Conservation (phyloP, 202 grass and related monocot genomes). For the Panicum hallii region DNA sequence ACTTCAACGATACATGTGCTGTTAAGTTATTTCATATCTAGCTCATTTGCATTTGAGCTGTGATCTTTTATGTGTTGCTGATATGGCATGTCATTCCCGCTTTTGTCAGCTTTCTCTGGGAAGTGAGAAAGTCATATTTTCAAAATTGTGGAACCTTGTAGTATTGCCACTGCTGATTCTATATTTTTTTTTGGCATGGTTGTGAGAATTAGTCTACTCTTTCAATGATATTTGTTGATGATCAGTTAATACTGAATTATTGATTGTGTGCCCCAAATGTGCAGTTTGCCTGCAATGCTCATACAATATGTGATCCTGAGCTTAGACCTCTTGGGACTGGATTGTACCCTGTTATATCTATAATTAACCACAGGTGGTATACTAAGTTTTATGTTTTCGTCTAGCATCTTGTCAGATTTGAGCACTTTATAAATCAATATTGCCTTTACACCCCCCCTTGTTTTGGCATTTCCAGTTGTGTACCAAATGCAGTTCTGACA, state of each 20-base stretch:
- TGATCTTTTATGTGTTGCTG: neutral
- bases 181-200: neutral
- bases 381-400: constrained; percentile 32
- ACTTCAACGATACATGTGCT: neutral
- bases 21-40: constrained; percentile 10
- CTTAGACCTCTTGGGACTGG: constrained; percentile 87
- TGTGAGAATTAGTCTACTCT: constrained; percentile 20
- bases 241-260: constrained; percentile 39
- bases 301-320: constrained; percentile 95
- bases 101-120: neutral
- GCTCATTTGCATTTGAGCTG: neutral
- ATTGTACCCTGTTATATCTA: constrained; percentile 90
- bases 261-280: constrained; percentile 45
- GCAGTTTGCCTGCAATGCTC: constrained; percentile 93
- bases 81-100: constrained; percentile 1
- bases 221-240: constrained; percentile 38
- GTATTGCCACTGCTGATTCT: neutral
- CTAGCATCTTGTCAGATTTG: constrained; percentile 28
- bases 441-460: constrained; percentile 18
- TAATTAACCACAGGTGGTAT: constrained; percentile 93
- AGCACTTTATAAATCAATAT: constrained; percentile 30
- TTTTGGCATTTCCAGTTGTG: constrained; percentile 71
- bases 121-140: constrained; percentile 4
- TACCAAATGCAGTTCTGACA: constrained; percentile 92
- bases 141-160: neutral